Conservation (phyloP, 1,139 yeast genomes). For the Kodamaea derodonti region DNA sequence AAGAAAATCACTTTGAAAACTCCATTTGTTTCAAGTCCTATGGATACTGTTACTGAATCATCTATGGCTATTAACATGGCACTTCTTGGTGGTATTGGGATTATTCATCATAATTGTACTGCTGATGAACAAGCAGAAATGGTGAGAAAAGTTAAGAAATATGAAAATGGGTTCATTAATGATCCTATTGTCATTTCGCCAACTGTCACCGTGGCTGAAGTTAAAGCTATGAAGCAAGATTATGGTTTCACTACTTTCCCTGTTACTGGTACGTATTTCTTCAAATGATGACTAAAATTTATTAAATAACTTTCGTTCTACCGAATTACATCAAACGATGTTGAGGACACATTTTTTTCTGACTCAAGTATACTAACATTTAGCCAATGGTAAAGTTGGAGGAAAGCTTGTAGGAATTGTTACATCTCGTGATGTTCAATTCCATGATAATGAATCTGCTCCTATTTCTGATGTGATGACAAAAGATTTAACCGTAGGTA, state of each 20-base stretch:
- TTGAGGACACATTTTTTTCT: constrained; percentile 70
- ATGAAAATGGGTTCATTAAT: constrained; percentile 94
- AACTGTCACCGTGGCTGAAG: constrained; percentile 72
- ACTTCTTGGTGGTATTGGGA: constrained; percentile 97
- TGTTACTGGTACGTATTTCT: constrained; percentile 86
- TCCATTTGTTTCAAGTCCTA: constrained; percentile 96
- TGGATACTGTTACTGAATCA: constrained; percentile 98
- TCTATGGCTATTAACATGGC: constrained; percentile 99
- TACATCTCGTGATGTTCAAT: constrained; percentile 96
- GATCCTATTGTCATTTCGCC: constrained; percentile 90
- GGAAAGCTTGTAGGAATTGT: constrained; percentile 92
- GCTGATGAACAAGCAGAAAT: constrained; percentile 97
- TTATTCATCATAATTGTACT: constrained; percentile 94
- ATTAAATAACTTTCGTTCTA: constrained; percentile 97
- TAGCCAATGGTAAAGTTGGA: constrained; percentile 81
- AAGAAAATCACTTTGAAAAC: constrained; percentile 87
- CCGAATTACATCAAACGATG: constrained; percentile 98
- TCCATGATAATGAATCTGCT: constrained; percentile 69
- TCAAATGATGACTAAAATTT: constrained; percentile 58
- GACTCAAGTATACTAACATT: constrained; percentile 25
- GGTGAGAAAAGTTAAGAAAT: constrained; percentile 95
- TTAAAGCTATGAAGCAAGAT: constrained; percentile 61
- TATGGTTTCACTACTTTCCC: constrained; percentile 98
- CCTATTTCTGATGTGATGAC: constrained; percentile 84
- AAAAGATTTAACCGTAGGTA: constrained; percentile 78